Base-by-base conservation (phyloP, 1,284 basidiomycete species). In the Entoloma clypeatum region DNA sequence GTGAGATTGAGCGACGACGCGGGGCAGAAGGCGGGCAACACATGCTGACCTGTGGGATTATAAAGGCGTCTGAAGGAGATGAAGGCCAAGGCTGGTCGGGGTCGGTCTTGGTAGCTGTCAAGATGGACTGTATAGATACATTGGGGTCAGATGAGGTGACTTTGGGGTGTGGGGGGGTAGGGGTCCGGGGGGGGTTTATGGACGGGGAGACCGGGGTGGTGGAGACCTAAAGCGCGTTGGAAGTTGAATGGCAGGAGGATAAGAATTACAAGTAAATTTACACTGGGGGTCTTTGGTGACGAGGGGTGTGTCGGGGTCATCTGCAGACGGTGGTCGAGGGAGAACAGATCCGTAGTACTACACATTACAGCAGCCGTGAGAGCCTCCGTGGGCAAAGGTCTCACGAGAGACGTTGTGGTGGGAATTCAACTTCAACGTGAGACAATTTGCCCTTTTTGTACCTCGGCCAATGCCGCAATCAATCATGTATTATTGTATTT, bases 101-200 rank as follows among this genome's bases (percentile, higher is more conserved):
- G 21, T 68, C 71, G 49, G 65, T 69, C 54, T 63, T 74, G 32
- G 67, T 69, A 9, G 74, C 67, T 13, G 73, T 71, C 43, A 81
- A 63, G 49, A 82, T 75, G 29, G 81, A 78, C 49, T 85, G 80
- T 23, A 84, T 68, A 28, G 83, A 81, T 32, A 64, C 74, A 68
- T 67, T 72, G 46, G 69, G 76, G 57, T 72, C 75, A 36, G 72
- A 58, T 56, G 53, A 34, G 66, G 67, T 28, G 64, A 59, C 26
- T 61, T 50, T 34, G 56, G 40, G 61, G 52, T 34, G 65, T 52
- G 43, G 60, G 50, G 45, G 58, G 22, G 66, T 67, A 17, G 63
- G 41, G 5, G 56, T 51, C 43, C 58, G 55, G 24, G 54, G 52
- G 35, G 50, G 57, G 55, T 57, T 57, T 37, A 45, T 51, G 30